Evolutionary conservation across 768 basidiomycete genomes (phyloP).

Genomic region (Leucogyrophana mollusca): DNA sequence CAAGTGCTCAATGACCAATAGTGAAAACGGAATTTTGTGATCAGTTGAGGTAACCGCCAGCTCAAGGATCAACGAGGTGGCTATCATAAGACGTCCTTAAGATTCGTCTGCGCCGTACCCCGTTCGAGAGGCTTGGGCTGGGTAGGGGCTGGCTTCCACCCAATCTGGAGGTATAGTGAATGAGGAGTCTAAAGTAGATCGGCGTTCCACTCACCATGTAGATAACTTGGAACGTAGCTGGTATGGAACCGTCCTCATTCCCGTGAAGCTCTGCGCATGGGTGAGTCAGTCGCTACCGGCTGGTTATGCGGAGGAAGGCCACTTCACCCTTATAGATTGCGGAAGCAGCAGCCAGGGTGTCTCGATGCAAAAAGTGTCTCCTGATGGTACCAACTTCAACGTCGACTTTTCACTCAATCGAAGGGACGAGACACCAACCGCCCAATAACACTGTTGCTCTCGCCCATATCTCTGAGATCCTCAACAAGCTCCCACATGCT

Average conservation of each 20-base stretch:
- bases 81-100: constrained; percentile 57
- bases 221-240: constrained; percentile 95
- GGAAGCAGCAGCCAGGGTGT: constrained; percentile 87
- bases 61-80: too few species aligned
- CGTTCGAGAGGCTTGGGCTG: constrained; percentile 68
- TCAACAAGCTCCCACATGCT: constrained; percentile 95
- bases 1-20: too few species aligned
- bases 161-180: constrained; percentile 52
- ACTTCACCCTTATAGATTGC: constrained; percentile 87
- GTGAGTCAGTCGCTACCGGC: constrained; percentile 2
- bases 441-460: constrained; percentile 87
- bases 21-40: too few species aligned
- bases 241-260: constrained; percentile 76
- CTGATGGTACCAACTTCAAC: constrained; percentile 32
- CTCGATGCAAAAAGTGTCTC: constrained; percentile 68
- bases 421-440: constrained; percentile 48
- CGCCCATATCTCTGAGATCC: constrained; percentile 96
- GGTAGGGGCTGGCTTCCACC: constrained; percentile 73
- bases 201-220: constrained; percentile 66
- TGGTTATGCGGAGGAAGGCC: neutral
- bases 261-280: constrained; percentile 71
- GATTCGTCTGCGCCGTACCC: constrained; percentile 57
- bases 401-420: neutral
- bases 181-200: too few species aligned
- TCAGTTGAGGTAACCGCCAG: too few species aligned